These are phyloP conservation scores for Neonectria punicea DNA, from an alignment of 2,329 filamentous ascomycete species.

Conservation along the genomic window DNA sequence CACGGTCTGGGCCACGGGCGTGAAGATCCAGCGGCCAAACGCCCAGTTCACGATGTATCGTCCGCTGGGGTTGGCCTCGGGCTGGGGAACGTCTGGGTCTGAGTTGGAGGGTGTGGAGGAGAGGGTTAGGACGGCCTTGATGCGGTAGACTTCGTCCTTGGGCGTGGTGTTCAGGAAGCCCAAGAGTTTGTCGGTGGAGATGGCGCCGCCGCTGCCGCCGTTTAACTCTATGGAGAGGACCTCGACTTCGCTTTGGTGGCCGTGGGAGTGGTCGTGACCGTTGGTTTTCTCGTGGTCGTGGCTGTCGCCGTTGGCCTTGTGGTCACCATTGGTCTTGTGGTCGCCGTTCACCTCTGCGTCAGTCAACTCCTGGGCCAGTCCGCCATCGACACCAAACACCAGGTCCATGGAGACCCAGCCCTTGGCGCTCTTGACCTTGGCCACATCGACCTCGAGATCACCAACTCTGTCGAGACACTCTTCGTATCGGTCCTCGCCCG, in stretches of 20 bases:
- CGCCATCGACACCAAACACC: constrained; percentile 88
- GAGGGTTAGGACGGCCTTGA: constrained; percentile 76
- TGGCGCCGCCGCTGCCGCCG: constrained; percentile 50
- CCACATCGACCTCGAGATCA: constrained; percentile 81
- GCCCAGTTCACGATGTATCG: constrained; percentile 98
- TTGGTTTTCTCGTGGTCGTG: constrained; percentile 50
- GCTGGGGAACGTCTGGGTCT: constrained; percentile 56
- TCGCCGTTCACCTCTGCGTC: constrained; percentile 50
- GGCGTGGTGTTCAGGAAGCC: constrained; percentile 77
- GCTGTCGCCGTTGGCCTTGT: constrained; percentile 46
- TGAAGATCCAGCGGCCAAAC: constrained; percentile 95
- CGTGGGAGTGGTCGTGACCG: constrained; percentile 56
- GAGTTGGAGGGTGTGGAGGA: constrained; percentile 60
- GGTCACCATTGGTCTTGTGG: constrained; percentile 46
- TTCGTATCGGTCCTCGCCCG: constrained; percentile 79
- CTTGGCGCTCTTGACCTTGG: constrained; percentile 85
- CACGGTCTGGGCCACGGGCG: constrained; percentile 58
- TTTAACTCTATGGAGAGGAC: constrained; percentile 84
- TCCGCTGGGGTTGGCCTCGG: constrained; percentile 45
- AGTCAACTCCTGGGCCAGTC: constrained; percentile 69
- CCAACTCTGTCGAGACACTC: constrained; percentile 81
- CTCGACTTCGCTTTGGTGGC: constrained; percentile 88
- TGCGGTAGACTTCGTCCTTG: constrained; percentile 95
- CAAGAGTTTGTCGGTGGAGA: constrained; percentile 71
- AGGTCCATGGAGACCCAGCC: constrained; percentile 83